Evolutionary conservation across 1,284 basidiomycete genomes (phyloP).

Genomic region (Sutorius eximius): DNA sequence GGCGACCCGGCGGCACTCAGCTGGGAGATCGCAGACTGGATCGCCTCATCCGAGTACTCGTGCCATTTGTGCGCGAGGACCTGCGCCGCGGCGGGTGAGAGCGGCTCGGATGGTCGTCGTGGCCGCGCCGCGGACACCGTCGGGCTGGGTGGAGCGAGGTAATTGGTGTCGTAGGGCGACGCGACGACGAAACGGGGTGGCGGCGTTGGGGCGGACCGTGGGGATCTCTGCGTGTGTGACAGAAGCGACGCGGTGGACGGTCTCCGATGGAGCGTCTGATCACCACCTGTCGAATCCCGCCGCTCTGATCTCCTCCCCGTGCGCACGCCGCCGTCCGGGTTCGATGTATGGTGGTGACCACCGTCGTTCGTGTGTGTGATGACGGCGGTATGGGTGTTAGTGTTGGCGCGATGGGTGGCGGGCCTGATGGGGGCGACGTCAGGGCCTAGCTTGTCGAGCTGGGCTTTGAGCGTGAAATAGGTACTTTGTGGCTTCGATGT

Average conservation of each 20-base stretch:
- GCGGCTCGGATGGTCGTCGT: conserved; percentile 28
- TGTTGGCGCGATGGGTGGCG: not conserved
- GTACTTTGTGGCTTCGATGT: conserved; percentile 37
- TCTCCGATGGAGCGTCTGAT: conserved; percentile 19
- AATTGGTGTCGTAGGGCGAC: conserved; percentile 40
- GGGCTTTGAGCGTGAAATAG: conserved; percentile 62
- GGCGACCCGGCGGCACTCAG: conserved; percentile 45
- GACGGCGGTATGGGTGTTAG: not conserved
- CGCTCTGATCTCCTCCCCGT: conserved; percentile 47
- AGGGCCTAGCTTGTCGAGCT: conserved; percentile 47
- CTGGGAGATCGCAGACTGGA: conserved; percentile 57
- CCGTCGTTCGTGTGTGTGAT: not conserved
- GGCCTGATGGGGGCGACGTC: conserved; percentile 14
- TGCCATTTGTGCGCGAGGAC: conserved; percentile 69
- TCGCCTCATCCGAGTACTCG: conserved; percentile 67
- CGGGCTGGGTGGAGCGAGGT: conserved; percentile 26
- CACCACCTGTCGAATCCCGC: conserved; percentile 28
- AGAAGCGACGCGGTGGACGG: conserved; percentile 38
- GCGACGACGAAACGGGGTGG: conserved; percentile 59
- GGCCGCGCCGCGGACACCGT: conserved; percentile 1
- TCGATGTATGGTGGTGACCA: conserved; percentile 26
- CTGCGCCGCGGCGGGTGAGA: conserved; percentile 38
- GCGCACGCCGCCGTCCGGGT: conserved; percentile 65
- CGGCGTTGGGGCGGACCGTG: conserved; percentile 14
- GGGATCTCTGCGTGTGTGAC: conserved; percentile 36